These are phyloP conservation scores for Quaeritorhiza haematococci DNA, from an alignment of 371 early-diverging fungal genomes.

Conservation along the genomic window DNA sequence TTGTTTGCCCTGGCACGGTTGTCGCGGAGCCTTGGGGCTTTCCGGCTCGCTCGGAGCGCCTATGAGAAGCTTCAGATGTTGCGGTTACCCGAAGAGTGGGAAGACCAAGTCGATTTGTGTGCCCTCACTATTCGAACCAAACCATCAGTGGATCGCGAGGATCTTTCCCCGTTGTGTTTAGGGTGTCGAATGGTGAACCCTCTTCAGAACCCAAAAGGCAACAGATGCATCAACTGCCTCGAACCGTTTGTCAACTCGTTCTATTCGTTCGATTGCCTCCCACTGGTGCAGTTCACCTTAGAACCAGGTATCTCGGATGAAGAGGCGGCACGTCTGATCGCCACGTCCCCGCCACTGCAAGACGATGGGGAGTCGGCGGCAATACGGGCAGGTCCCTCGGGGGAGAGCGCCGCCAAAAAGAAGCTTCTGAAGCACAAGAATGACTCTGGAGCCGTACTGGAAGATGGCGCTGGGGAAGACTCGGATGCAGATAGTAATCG, in stretches of 20 bases:
- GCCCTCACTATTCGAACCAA: slow-evolving; percentile 32
- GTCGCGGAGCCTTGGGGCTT: slow-evolving; percentile 29
- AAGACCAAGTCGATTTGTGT: slow-evolving; percentile 34
- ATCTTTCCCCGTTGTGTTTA: slow-evolving; percentile 30
- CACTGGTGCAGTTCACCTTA: slow-evolving; percentile 40
- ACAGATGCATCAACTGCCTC: slow-evolving; percentile 33
- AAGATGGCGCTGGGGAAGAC: not conserved
- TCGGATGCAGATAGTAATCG: not conserved
- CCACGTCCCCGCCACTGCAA: slow-evolving; percentile 4
- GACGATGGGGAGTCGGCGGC: slow-evolving; percentile 1
- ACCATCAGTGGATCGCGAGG: slow-evolving; percentile 34
- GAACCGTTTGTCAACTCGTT: slow-evolving; percentile 40
- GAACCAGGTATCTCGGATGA: slow-evolving; percentile 34
- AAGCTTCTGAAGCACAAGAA: no score
- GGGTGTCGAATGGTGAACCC: slow-evolving; percentile 36
- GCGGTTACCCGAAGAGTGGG: slow-evolving; percentile 35
- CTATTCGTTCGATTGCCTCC: slow-evolving; percentile 45
- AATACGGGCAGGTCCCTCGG: not conserved
- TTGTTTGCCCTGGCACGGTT: slow-evolving; percentile 40
- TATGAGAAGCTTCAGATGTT: slow-evolving; percentile 34
- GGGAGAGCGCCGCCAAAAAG: no score
- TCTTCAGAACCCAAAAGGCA: slow-evolving; percentile 27
- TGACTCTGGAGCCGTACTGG: not conserved
- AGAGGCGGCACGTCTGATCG: slow-evolving; percentile 32
- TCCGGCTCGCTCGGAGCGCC: slow-evolving; percentile 33